Base-by-base conservation (phyloP, 108 stramenopile genomes). In the Fragilaria crotonensis region DNA sequence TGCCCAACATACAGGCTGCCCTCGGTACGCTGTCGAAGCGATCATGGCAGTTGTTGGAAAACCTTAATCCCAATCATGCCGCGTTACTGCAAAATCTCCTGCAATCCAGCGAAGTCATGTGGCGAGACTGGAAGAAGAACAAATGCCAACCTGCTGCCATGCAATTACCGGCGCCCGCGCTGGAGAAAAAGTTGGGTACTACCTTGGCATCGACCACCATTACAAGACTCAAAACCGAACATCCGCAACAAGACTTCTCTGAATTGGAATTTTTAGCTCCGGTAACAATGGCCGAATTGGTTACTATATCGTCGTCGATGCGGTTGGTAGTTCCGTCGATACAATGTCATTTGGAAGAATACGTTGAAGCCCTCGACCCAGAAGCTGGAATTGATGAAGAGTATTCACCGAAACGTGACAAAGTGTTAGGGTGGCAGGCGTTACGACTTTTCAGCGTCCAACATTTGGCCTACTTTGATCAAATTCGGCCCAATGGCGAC, bases 361-460 rank as follows among this genome's bases (percentile, higher is more conserved):
- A 86, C 56, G 76, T 83, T 2, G 90, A 89, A 17, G 90, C 90
- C 18, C 66, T 83, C 21, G 87, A 92, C 61, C 90, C 90, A 11
- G 90, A 89, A 22, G 65, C 78, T 45, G 87, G 87, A 1, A 84
- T 92, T 20, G 90, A 92, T 58, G 87, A 68, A 7, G 87, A 86
- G 47, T 92, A 89, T 59, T 84, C 88, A 55, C 90, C 90, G 9
- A 76, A 71, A 29, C 86, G 82, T 60, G 73, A 89, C 48, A 67
- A 71, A n/a, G 51, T 84, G 0, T 88, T 80, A 62, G 66, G 70
- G 20, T 92, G 90, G 90, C 66, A 83, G 44, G 90, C 80, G 19
- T 59, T 86, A 60, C 71, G 90, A 41, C 52, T 92, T 31, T 62
- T 83, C 52, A 70, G 84, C 25, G 63, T 72, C 30, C 62, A 75